Evolutionary conservation across 768 basidiomycete species (phyloP).

Genomic region (Rhizopogon vesiculosus): DNA sequence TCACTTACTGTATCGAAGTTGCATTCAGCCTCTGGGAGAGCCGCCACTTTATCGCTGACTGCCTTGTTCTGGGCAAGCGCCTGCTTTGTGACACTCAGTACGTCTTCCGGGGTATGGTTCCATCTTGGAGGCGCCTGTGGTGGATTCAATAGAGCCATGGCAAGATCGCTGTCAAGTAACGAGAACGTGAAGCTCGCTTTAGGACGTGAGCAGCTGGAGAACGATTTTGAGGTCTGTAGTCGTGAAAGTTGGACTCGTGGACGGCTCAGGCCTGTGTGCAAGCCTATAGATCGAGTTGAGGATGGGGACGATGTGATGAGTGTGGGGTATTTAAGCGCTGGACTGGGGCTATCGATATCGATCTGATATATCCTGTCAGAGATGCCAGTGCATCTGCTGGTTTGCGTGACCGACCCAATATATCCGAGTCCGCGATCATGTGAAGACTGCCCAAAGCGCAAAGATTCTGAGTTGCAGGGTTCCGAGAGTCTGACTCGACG

Average conservation of each 20-base stretch:
- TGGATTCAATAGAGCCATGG: constrained; percentile 48
- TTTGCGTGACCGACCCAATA: constrained; percentile 3
- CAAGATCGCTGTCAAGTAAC: constrained; percentile 1
- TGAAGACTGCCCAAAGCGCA: neutral
- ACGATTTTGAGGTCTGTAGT: neutral
- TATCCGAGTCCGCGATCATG: neutral
- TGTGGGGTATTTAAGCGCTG: neutral
- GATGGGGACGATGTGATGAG: neutral
- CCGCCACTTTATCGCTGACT: constrained; percentile 54
- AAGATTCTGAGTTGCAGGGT: neutral
- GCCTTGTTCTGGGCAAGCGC: constrained; percentile 53
- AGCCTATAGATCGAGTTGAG: neutral
- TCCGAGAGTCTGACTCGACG: neutral
- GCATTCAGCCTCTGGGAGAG: constrained; percentile 50
- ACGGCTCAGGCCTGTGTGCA: neutral
- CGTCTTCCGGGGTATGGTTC: constrained; percentile 61
- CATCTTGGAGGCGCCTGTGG: constrained; percentile 65
- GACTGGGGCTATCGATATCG: neutral
- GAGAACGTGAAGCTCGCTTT: neutral
- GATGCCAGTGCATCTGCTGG: neutral
- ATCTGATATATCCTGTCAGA: neutral
- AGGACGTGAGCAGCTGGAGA: neutral
- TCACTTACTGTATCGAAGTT: constrained; percentile 61
- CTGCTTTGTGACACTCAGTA: constrained; percentile 51
- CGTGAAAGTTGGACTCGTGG: neutral